Conservation (phyloP, 345 rosid species). For the Acer yangbiense region DNA sequence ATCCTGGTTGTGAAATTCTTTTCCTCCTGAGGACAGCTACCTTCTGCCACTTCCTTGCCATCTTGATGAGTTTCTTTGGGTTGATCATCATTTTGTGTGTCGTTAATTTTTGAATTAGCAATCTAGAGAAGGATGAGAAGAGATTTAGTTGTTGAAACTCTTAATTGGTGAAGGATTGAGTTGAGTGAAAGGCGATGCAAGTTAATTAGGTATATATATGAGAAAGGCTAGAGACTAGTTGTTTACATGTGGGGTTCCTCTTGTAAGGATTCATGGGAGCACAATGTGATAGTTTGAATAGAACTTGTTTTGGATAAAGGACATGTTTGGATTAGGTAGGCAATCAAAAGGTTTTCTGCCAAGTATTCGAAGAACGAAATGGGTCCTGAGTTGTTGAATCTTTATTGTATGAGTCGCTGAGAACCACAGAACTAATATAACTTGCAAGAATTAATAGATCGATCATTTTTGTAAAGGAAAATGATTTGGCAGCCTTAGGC, state of each 20-base stretch:
- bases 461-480: too few species aligned
- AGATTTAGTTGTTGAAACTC: neutral
- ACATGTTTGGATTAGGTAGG: neutral
- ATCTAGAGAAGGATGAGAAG: too few species aligned
- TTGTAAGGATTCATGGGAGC: slow-evolving; percentile 6
- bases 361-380: neutral
- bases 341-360: neutral
- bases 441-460: neutral
- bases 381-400: neutral
- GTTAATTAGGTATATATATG: neutral
- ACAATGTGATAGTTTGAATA: neutral
- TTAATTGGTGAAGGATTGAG: neutral
- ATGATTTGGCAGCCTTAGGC: too few species aligned
- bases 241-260: neutral
- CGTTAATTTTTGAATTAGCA: too few species aligned
- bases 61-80: too few species aligned
- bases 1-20: too few species aligned
- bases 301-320: too few species aligned
- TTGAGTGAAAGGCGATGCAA: slow-evolving; percentile 1
- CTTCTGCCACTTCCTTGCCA: too few species aligned
- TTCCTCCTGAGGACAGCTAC: too few species aligned
- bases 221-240: neutral
- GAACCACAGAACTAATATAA: neutral
- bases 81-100: too few species aligned
- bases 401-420: neutral